Evolutionary conservation across 2,329 filamentous ascomycete species (phyloP).

Genomic region (Clonostachys chloroleuca): DNA sequence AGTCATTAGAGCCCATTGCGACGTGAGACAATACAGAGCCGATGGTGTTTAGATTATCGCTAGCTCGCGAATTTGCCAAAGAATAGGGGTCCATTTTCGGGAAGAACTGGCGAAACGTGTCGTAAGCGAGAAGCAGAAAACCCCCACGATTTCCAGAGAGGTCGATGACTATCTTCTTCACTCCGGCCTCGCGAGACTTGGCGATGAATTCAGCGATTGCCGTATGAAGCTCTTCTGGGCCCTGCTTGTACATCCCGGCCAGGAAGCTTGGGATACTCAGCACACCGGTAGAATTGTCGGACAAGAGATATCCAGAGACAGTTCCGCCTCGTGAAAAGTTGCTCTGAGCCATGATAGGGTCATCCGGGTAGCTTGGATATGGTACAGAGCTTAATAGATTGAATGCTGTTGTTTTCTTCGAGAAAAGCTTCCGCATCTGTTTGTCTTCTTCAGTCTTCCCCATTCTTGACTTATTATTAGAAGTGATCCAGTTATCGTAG

Average conservation of each 20-base stretch:
- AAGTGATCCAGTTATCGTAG: background rate
- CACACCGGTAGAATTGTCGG: background rate
- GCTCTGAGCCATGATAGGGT: background rate
- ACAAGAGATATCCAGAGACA: constrained; percentile 13
- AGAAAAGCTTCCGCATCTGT: too few relatives aligned
- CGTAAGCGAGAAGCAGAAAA: constrained; percentile 35
- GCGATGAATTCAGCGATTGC: constrained; percentile 14
- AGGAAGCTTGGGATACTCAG: constrained; percentile 13
- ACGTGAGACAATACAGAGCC: too few relatives aligned
- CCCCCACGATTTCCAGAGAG: constrained; percentile 58
- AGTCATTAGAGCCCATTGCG: too few relatives aligned
- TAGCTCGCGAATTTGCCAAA: constrained; percentile 2
- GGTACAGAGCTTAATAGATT: too few relatives aligned
- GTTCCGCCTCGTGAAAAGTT: constrained; percentile 1
- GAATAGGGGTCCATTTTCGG: constrained; percentile 11
- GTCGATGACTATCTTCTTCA: constrained; percentile 60
- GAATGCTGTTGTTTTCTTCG: too few relatives aligned
- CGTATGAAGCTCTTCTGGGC: constrained; percentile 23
- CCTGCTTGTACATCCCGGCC: constrained; percentile 26
- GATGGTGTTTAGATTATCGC: background rate
- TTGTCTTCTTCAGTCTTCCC: constrained; percentile 15
- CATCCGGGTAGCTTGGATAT: background rate
- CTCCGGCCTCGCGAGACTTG: constrained; percentile 29
- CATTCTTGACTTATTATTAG: too few relatives aligned
- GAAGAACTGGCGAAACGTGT: constrained; percentile 38